Percentiles rank a stretch among this genome's conserved stretches.
Evolutionary conservation across 495 filamentous ascomycete genomes (phyloP).

Genomic region (Talaromyces wortmannii): DNA sequence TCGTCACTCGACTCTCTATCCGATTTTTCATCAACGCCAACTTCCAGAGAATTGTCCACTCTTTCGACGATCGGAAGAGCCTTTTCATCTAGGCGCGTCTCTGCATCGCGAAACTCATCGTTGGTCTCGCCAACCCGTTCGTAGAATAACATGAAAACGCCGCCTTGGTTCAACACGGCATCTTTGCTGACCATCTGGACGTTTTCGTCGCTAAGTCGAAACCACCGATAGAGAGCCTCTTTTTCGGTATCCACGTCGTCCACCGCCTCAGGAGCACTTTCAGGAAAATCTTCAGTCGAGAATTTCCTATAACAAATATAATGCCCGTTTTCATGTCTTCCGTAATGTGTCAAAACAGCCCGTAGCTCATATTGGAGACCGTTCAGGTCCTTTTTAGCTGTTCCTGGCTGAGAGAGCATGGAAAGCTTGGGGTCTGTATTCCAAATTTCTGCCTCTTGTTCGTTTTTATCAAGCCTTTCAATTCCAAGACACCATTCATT

Average conservation of each 20-base stretch:
- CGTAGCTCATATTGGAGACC: constrained; percentile 69
- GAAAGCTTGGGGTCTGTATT: constrained; percentile 53
- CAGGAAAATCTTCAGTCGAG: constrained; percentile 29
- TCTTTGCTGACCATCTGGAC: constrained; percentile 68
- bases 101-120: background rate
- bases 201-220: constrained; percentile 78
- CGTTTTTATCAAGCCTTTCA: constrained; percentile 7
- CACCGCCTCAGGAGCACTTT: constrained; percentile 26
- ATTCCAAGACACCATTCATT: constrained; percentile 71
- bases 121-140: constrained; percentile 40
- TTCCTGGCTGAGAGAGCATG: constrained; percentile 53
- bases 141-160: constrained; percentile 96
- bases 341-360: constrained; percentile 83
- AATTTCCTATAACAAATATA: constrained; percentile 85
- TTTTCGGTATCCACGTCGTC: constrained; percentile 28
- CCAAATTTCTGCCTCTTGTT: constrained; percentile 54
- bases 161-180: constrained; percentile 68
- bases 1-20: background rate
- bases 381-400: constrained; percentile 24
- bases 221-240: constrained; percentile 55
- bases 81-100: background rate
- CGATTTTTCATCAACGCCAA: background rate
- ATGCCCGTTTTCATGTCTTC: constrained; percentile 90
- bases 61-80: background rate
- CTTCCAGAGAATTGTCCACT: background rate